Evolutionary conservation across 495 filamentous ascomycete species (phyloP), one percentile per base, ranked within the genome.

Genomic region (Talaromyces ruber): DNA sequence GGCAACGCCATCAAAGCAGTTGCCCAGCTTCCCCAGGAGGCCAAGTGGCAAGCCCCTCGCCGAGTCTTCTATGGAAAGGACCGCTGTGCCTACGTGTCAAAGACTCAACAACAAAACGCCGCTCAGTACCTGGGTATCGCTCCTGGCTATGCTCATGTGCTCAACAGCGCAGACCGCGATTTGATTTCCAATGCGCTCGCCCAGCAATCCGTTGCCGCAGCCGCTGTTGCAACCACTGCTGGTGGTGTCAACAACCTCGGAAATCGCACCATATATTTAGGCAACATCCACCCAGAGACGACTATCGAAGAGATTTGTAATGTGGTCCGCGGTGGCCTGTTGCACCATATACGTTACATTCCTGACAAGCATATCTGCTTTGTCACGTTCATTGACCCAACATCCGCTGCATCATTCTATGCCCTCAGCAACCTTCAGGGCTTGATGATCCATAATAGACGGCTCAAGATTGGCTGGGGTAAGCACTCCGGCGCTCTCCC

Each of bases 301-400:
- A 98, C 94, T 2, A 93, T 97, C 66, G 94, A 98, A 75, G 94
- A 97, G 72, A 97, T 97, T 72, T 97, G 93, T 79, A 97, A 97
- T 68, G 93, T 97, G 54, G 93, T 97, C 28, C 86, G 93, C 56
- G 93, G 93, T 50, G 93, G 93, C 64, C 79, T 97, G 62, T 79
- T 98, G 68, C 94, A 98, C 72, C 94, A 98, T 73, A 94, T 98
- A 74, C 91, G 94, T 59, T 98, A 97, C 76, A 98, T 98, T 66
- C 95, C 94, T 26, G 94, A 98, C 79, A 98, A 98, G 82, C 94
- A 98, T 75, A 98, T 98, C 67, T 98, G 94, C 80, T 98, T 98
- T 67, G 94, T 98, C 43, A 98, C 94, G 2, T 98, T 98, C 77
- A 98, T 98, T 72, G 94, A 98, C 74, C 94, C 94, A 34, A 98